These are phyloP conservation scores for Xylariaceae sp. DNA, from an alignment of 2,329 filamentous ascomycete species.

Conservation along the genomic window DNA sequence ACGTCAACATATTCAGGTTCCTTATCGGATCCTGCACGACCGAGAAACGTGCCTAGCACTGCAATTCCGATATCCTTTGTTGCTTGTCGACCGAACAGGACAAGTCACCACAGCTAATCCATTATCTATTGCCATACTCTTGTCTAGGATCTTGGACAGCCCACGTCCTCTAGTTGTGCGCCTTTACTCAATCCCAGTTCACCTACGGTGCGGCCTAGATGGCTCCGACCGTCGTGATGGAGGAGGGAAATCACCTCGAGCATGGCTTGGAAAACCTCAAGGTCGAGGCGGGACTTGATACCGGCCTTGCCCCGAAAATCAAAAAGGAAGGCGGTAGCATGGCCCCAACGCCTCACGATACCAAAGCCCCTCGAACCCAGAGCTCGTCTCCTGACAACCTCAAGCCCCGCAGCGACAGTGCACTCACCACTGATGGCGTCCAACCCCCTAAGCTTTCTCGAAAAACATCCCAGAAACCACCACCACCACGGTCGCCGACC, in stretches of 20 bases:
- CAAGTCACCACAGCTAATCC: slow-evolving; percentile 7
- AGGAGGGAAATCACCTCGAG: slow-evolving; percentile 28
- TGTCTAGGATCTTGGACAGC: slow-evolving; percentile 3
- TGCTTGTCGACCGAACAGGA: slow-evolving; percentile 8
- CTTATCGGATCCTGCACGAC: slow-evolving; percentile 8
- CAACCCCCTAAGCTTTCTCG: slow-evolving; percentile 68
- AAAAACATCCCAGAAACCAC: slow-evolving; percentile 65
- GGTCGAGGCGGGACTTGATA: slow-evolving; percentile 34
- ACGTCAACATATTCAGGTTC: slow-evolving; percentile 1
- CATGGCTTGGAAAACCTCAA: slow-evolving; percentile 39
- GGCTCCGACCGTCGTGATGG: slow-evolving; percentile 23
- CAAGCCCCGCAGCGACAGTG: slow-evolving; percentile 44
- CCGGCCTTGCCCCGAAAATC: slow-evolving; percentile 24
- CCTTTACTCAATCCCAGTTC: neutral
- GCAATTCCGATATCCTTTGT: slow-evolving; percentile 5
- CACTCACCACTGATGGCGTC: slow-evolving; percentile 41
- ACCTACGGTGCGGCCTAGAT: neutral
- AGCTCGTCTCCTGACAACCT: slow-evolving; percentile 40
- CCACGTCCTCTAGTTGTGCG: slow-evolving; percentile 5
- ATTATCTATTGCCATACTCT: slow-evolving; percentile 5
- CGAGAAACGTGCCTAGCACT: slow-evolving; percentile 7
- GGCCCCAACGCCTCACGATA: slow-evolving; percentile 36
- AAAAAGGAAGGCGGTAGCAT: slow-evolving; percentile 37
- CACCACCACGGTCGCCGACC: slow-evolving; percentile 53
- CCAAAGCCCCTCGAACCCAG: slow-evolving; percentile 37